Conservation (phyloP, 2,329 filamentous ascomycete species). For the Nakataea oryzae region DNA sequence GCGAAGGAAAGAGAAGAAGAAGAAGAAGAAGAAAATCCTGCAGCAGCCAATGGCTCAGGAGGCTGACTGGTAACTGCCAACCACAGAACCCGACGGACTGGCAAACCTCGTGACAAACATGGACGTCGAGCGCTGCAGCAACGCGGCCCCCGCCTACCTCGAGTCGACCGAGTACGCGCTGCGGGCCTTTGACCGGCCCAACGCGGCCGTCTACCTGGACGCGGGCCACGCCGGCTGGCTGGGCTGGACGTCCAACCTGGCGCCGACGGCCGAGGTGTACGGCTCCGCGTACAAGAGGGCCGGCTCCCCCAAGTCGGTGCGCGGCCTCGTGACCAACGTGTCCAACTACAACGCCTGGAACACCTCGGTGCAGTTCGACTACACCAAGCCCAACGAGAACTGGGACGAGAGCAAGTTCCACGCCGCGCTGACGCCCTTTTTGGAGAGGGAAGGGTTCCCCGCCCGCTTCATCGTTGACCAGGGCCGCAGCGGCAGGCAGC, state of each 20-base stretch:
- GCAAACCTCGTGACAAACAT: constrained; percentile 4
- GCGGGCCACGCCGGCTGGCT: background rate
- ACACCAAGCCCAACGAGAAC: background rate
- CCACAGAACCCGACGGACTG: background rate
- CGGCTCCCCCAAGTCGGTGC: background rate
- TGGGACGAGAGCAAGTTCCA: background rate
- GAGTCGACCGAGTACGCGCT: background rate
- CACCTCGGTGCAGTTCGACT: background rate
- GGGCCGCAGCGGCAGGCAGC: background rate
- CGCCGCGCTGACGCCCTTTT: background rate
- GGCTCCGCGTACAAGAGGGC: background rate
- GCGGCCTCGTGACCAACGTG: constrained; percentile 16
- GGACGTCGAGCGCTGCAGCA: constrained; percentile 2
- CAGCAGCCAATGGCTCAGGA: no score
- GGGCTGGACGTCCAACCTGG: background rate
- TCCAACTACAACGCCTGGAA: constrained; percentile 20
- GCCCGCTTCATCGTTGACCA: background rate
- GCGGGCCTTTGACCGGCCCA: background rate
- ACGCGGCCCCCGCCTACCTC: background rate
- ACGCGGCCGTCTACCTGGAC: background rate
- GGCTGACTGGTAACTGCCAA: background rate
- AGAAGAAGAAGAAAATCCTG: no score
- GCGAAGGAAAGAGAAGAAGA: no score
- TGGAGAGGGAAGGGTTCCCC: background rate
- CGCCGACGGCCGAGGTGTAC: background rate